phyloP scores from a whole-genome alignment of 306 rosid species.

The Cajanus cajan region DNA sequence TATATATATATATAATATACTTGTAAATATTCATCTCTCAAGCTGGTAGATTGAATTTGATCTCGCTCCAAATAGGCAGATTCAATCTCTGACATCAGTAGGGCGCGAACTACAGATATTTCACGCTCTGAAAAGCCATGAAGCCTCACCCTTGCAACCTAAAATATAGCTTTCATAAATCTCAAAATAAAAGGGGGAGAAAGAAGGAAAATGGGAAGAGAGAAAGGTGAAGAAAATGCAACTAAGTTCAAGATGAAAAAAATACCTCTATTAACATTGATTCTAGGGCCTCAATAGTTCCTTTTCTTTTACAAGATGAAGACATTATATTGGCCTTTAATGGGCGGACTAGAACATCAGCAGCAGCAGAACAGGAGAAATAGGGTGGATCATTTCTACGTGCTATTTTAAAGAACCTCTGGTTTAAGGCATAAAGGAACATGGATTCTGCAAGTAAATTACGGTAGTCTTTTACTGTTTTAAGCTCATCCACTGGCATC shows the following conservation, averaged over 20 bases:
- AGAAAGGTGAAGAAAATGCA: neutral
- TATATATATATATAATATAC: conserved; percentile 48
- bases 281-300: conserved; percentile 77
- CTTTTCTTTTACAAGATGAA: conserved; percentile 81
- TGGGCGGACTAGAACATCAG: conserved; percentile 83
- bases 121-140: conserved; percentile 96
- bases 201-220: conserved; percentile 14
- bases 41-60: conserved; percentile 91
- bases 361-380: conserved; percentile 89
- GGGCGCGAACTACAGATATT: conserved; percentile 72
- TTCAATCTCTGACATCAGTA: conserved; percentile 90
- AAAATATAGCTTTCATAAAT: conserved; percentile 38
- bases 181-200: neutral
- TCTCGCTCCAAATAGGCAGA: conserved; percentile 97
- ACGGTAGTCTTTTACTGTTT: conserved; percentile 84
- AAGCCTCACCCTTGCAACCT: conserved; percentile 88
- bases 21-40: conserved; percentile 89
- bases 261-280: conserved; percentile 86
- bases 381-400: conserved; percentile 94
- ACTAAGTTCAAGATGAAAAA: conserved; percentile 30
- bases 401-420: conserved; percentile 89
- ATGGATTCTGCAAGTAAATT: conserved; percentile 89
- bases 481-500: conserved; percentile 70
- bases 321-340: conserved; percentile 85
- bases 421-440: conserved; percentile 86